Evolutionary conservation across 129 eudicot species (phyloP), one percentile per base, ranked within the genome.

Genomic region (Chrysanthemum lavandulifolium): DNA sequence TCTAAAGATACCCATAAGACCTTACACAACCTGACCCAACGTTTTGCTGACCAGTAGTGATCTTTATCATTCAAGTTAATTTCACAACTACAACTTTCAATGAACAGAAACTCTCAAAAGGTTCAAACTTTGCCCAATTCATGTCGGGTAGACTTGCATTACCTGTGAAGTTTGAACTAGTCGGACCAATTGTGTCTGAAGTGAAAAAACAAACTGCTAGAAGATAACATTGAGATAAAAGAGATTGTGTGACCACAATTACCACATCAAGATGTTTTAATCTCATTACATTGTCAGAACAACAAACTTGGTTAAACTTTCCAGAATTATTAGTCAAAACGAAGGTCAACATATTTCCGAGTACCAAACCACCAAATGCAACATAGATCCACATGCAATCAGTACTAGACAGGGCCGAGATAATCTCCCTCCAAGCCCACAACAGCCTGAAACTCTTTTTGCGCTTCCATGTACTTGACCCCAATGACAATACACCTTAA

Each of bases 371-470:
- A 58, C 23, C 40, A 36, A 57, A 70, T 4, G 18, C 52, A 5
- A 15, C 18, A 36, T 31, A 65, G 33, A 67, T 53, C 65, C 4
- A 65, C 6, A n/a, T 33, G 23, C 56, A 48, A 10, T 18, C 18
- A 12, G n/a, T 25, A 25, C 84, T 78, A 82, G 21, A 88, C 75
- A 3, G 96, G 92, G 13, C 96, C 97, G 51, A 91, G 84, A 64
- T 73, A 74, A 81, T 88, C 88, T 1, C 90, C 93, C 61, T 87
- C 86, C 76, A 87, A 70, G 27, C 92, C 80, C 0, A 80, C 97
- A 40, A 90, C 82, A 0, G 89, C 91, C 82, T 80, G 92, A 48
- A 81, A 85, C 57, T 87, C 97, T 73, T 78, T 85, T 59, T 83
- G 89, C 15, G 91, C 78, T 78, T 90, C 97, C 72, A 80, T 72